These are phyloP conservation scores for Suillus spraguei DNA, from an alignment of 768 basidiomycete genomes.

Conservation along the genomic window DNA sequence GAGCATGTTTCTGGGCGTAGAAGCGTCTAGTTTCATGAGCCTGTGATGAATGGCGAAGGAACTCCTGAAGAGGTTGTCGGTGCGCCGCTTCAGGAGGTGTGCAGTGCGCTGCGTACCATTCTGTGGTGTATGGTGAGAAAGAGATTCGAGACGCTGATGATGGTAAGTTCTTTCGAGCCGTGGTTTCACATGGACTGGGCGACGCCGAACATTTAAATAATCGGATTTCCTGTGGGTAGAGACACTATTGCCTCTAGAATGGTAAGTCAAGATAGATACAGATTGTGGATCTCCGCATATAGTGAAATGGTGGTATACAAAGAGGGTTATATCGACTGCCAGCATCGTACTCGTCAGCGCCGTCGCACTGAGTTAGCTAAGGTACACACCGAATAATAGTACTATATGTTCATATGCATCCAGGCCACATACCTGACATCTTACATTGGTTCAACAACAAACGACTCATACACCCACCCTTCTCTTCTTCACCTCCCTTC, in stretches of 20 bases:
- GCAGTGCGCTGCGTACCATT: not conserved
- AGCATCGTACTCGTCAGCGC: not conserved
- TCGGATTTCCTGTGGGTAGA: not conserved
- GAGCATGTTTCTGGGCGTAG: no score
- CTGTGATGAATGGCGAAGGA: no score
- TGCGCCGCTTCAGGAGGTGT: no score
- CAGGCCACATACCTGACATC: not conserved
- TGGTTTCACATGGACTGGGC: not conserved
- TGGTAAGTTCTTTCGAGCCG: not conserved
- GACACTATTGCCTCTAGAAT: not conserved
- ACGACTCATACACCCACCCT: constrained; percentile 21
- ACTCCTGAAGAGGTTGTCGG: no score
- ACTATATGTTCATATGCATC: not conserved
- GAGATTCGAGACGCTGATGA: not conserved
- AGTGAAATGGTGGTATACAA: not conserved
- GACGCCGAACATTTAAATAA: not conserved
- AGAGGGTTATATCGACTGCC: constrained; percentile 3
- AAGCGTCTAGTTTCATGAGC: no score
- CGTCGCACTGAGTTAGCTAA: not conserved
- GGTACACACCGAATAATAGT: not conserved
- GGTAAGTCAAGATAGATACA: not conserved
- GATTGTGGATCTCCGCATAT: not conserved
- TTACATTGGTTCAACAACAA: not conserved
- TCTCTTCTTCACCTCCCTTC: constrained; percentile 33
- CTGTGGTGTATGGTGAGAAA: not conserved